These are phyloP conservation scores for Nicotiana otophora DNA, from an alignment of 257 asterid genomes.

Conservation along the genomic window DNA sequence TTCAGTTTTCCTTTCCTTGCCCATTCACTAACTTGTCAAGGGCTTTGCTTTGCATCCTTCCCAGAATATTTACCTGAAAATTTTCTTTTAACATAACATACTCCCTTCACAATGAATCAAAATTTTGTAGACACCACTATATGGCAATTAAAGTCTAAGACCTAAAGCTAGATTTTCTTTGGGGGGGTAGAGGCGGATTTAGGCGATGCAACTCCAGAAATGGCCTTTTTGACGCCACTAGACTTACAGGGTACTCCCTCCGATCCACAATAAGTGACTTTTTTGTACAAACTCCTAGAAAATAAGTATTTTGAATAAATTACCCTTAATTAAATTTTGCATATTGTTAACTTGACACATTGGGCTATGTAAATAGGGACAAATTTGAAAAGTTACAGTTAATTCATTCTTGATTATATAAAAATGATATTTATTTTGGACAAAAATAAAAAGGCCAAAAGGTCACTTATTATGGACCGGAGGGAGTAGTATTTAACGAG, in stretches of 20 bases:
- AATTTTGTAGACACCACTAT: neutral
- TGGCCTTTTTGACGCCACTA: neutral
- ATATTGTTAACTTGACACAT: no score
- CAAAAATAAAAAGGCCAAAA: no score
- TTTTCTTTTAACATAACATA: neutral
- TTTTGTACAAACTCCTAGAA: no score
- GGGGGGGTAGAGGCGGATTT: neutral
- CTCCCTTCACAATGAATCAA: neutral
- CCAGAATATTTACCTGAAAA: neutral
- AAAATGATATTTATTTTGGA: no score
- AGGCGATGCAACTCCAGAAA: neutral
- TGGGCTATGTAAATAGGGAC: no score
- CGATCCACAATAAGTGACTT: no score
- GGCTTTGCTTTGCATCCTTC: conserved; percentile 1
- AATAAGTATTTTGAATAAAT: no score
- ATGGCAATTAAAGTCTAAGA: neutral
- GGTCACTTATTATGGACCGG: no score
- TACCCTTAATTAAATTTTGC: no score
- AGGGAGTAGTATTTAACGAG: neutral
- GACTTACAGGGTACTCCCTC: no score
- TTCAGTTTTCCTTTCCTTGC: neutral
- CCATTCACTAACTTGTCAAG: neutral
- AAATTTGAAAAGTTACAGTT: no score
- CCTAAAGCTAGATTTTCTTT: neutral
- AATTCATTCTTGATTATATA: no score